Percentiles rank a stretch among this genome's conserved stretches.
Conservation (phyloP, 352 stramenopile species). For the Globisporangium lucens region DNA sequence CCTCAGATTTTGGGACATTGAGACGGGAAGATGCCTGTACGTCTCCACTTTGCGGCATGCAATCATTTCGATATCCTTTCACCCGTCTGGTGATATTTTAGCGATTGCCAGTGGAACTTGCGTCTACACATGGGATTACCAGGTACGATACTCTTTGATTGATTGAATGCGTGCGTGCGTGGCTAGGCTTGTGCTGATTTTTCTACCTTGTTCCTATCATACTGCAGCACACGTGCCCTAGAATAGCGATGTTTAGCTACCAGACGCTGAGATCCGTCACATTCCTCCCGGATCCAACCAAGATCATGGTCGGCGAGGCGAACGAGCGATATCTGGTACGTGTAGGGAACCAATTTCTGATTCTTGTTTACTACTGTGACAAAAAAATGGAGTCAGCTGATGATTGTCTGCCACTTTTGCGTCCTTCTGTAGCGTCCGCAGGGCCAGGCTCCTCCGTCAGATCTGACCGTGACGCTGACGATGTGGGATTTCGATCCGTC, state of each 20-base stretch:
- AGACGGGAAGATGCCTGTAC: slow-evolving; percentile 90
- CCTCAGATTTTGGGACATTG: slow-evolving; percentile 84
- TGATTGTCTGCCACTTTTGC: neutral
- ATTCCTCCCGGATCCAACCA: slow-evolving; percentile 88
- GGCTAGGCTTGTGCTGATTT: neutral
- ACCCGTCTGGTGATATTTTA: slow-evolving; percentile 92
- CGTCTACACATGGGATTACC: slow-evolving; percentile 96
- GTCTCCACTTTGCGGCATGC: slow-evolving; percentile 91
- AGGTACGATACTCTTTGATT: slow-evolving; percentile 54
- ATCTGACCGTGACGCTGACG: slow-evolving; percentile 92
- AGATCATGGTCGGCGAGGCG: slow-evolving; percentile 93
- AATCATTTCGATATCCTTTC: slow-evolving; percentile 97
- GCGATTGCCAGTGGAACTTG: slow-evolving; percentile 94
- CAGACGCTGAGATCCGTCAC: slow-evolving; percentile 92
- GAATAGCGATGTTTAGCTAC: slow-evolving; percentile 88
- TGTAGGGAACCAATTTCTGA: neutral
- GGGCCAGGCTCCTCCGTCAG: slow-evolving; percentile 68
- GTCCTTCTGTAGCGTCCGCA: slow-evolving; percentile 50
- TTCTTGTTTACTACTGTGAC: neutral
- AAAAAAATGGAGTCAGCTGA: neutral
- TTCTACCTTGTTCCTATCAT: neutral
- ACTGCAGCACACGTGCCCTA: slow-evolving; percentile 66
- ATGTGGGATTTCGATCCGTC: slow-evolving; percentile 94
- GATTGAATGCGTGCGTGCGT: too few relatives aligned
- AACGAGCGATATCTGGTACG: slow-evolving; percentile 88